Percentiles rank a stretch among this genome's conserved stretches.
These are phyloP conservation scores for Entomortierella beljakovae DNA, from an alignment of 192 early-diverging fungal species.

Conservation along the genomic window DNA sequence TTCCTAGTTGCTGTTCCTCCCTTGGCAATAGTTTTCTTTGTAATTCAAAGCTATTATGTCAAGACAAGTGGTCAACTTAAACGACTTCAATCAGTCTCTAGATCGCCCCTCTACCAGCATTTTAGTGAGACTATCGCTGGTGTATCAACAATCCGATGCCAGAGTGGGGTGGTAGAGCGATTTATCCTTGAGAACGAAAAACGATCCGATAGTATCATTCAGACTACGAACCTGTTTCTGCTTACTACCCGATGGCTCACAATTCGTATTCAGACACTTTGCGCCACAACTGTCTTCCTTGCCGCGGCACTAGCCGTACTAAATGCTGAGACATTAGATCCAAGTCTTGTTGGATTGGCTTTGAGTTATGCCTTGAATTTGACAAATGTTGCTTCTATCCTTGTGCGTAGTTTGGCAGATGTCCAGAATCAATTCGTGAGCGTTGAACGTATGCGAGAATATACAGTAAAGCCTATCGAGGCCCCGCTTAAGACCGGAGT, in stretches of 20 bases:
- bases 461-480: slow-evolving; percentile 81
- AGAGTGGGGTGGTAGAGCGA: slow-evolving; percentile 59
- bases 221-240: slow-evolving; percentile 52
- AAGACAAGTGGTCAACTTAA: slow-evolving; percentile 71
- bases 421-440: slow-evolving; percentile 86
- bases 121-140: slow-evolving; percentile 62
- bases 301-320: slow-evolving; percentile 70
- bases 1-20: slow-evolving; percentile 14
- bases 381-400: slow-evolving; percentile 77
- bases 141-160: slow-evolving; percentile 81
- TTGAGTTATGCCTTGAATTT: slow-evolving; percentile 86
- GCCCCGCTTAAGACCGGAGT: slow-evolving; percentile 58
- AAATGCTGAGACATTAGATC: slow-evolving; percentile 62
- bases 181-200: slow-evolving; percentile 67
- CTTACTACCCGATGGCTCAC: slow-evolving; percentile 83
- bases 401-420: slow-evolving; percentile 71
- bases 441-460: slow-evolving; percentile 88
- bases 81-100: slow-evolving; percentile 74
- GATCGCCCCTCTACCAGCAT: slow-evolving; percentile 73
- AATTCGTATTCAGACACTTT: slow-evolving; percentile 75
- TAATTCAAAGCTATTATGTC: slow-evolving; percentile 63
- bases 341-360: slow-evolving; percentile 84
- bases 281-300: slow-evolving; percentile 72
- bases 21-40: slow-evolving; percentile 22
- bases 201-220: slow-evolving; percentile 15